Base-by-base conservation (phyloP, 768 basidiomycete species). In the Roridomyces roridus region DNA sequence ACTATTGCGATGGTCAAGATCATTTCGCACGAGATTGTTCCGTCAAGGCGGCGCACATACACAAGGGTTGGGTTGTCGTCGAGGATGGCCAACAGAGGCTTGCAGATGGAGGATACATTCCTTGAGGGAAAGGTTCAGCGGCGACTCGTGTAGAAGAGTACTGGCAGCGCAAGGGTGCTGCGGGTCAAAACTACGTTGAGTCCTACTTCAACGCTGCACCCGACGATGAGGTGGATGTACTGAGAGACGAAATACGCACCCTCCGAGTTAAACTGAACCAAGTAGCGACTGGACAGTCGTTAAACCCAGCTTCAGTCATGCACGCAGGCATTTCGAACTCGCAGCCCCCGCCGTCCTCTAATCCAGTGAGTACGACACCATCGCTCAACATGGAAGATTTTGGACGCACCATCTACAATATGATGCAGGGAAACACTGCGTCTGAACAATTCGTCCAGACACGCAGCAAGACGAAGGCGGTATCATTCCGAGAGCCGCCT, bases 21-120 rank as follows among this genome's bases (percentile, higher is more conserved):
- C 53, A 55, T 31, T 55, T 18, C 26, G n/a, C 53, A 5, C 35
- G 36, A 11, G 53, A 55, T 4, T 55, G 53, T 37, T 20, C 36
- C 10, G 25, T 31, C 1, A 55, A 55, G 45, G 31, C 44, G 3
- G 45, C 36, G 14, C 53, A 55, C 45, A 34, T 55, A 2, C 35
- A 55, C 6, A 55, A 55, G 25, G 44, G 45, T 12, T 55, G 54
- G 54, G 21, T 56, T 14, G 41, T 23, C 4, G 39, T 56, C 1
- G 55, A 56, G 14, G 55, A 56, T 45, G 55, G 55, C 2, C 42
- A 56, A 23, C 55, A 56, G 17, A 41, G n/a, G 12, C 24, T 56
- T 3, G 25, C 46, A 7, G 55, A 56, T 49, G 55, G 55, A 0
- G 37, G 28, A 17, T 42, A 17, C 15, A 56, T 56, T 36, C 51